A percentile compares a stretch with the other conserved stretches of the same genome.
Conservation (phyloP, 2,329 filamentous ascomycete species). For the Sclerotinia sclerotiorum region DNA sequence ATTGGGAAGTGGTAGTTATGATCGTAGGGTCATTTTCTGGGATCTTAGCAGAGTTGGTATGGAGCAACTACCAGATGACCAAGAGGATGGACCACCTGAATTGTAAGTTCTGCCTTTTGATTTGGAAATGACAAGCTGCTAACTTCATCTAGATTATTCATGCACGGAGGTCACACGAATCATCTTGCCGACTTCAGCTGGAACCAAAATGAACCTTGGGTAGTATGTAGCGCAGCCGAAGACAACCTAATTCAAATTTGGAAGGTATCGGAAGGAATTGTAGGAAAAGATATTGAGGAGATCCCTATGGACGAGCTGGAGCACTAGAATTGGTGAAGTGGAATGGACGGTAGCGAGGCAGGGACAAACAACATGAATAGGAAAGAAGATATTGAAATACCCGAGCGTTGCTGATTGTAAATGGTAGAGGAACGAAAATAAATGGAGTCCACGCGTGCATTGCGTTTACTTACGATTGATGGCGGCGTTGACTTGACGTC, state of each 20-base stretch:
- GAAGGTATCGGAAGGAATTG: slow-evolving; percentile 81
- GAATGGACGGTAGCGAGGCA: not conserved
- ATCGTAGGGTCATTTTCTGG: slow-evolving; percentile 94
- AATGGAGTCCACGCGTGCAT: slow-evolving; percentile 10
- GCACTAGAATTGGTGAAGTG: slow-evolving; percentile 43
- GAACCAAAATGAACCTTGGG: slow-evolving; percentile 96
- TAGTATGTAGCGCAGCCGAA: slow-evolving; percentile 91
- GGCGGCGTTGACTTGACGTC: slow-evolving; percentile 10
- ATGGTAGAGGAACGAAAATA: not conserved
- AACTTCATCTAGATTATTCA: slow-evolving; percentile 68
- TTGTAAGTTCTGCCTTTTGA: slow-evolving; percentile 60
- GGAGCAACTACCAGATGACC: slow-evolving; percentile 92
- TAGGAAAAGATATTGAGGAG: slow-evolving; percentile 73
- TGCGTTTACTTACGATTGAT: not conserved
- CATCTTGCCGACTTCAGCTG: slow-evolving; percentile 95
- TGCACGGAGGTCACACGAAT: slow-evolving; percentile 98
- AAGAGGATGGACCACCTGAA: slow-evolving; percentile 91
- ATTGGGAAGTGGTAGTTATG: slow-evolving; percentile 87
- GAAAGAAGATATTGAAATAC: slow-evolving; percentile 14
- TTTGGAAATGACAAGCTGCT: not conserved
- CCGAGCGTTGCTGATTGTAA: slow-evolving; percentile 3
- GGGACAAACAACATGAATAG: not conserved
- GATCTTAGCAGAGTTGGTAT: slow-evolving; percentile 88
- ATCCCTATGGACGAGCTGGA: slow-evolving; percentile 77
- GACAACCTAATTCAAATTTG: slow-evolving; percentile 96